A percentile compares a stretch with the other conserved stretches of the same genome.
Evolutionary conservation across 108 stramenopile genomes (phyloP).

Genomic region (Cyclotella baltica): DNA sequence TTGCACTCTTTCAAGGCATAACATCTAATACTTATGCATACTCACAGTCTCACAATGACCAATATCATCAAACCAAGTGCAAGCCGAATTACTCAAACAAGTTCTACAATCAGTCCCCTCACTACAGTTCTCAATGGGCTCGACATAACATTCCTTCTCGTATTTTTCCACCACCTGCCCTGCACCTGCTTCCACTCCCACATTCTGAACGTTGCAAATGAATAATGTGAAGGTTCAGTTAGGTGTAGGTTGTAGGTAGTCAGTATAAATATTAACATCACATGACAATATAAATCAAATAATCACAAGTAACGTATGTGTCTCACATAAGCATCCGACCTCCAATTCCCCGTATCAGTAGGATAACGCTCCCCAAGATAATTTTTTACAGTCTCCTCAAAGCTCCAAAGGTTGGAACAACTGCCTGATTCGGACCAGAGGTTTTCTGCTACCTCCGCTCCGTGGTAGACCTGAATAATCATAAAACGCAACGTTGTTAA

Average conservation of each 20-base stretch:
- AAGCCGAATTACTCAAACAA: background rate
- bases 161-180: background rate
- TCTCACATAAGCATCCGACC: background rate
- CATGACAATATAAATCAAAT: no score
- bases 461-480: background rate
- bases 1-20: no score
- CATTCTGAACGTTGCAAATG: no score
- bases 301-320: no score
- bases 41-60: constrained; percentile 7
- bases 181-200: background rate
- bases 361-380: background rate
- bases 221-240: no score
- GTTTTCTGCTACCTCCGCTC: background rate
- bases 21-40: background rate
- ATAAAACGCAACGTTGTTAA: background rate
- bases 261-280: no score
- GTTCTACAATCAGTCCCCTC: constrained; percentile 1
- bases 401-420: constrained; percentile 5
- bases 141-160: background rate
- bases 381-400: background rate
- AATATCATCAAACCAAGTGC: constrained; percentile 16
- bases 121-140: background rate
- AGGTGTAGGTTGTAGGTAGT: no score
- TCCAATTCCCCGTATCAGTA: background rate
- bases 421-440: background rate